A percentile compares a stretch with the other conserved stretches of the same genome.
Conservation (phyloP, 2,329 filamentous ascomycete species). For the Pseudogymnoascus sp. region DNA sequence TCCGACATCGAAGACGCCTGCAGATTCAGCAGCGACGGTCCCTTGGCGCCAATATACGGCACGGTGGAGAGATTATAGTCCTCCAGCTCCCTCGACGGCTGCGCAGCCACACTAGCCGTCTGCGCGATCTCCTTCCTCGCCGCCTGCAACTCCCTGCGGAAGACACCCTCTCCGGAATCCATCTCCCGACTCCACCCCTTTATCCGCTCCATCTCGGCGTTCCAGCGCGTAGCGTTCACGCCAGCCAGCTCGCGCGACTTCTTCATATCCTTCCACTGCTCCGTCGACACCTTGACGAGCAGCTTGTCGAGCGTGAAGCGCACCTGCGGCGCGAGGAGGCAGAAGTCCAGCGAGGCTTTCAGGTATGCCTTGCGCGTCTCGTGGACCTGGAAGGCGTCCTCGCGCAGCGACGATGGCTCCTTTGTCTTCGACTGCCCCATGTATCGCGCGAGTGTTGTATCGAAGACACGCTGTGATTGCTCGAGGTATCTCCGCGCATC, state of each 20-base stretch:
- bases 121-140: constrained; percentile 80
- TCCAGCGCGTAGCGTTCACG: constrained; percentile 57
- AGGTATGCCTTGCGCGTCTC: constrained; percentile 87
- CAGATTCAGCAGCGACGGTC: constrained; percentile 48
- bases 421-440: constrained; percentile 84
- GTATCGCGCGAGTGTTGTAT: constrained; percentile 74
- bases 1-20: constrained; percentile 51
- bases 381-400: constrained; percentile 93
- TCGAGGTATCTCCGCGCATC: constrained; percentile 73
- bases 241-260: constrained; percentile 58
- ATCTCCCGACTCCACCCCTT: constrained; percentile 91
- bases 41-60: constrained; percentile 67
- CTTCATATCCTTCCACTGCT: constrained; percentile 84
- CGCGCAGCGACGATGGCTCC: constrained; percentile 80
- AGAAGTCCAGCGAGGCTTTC: constrained; percentile 89
- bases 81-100: constrained; percentile 85
- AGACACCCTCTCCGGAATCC: constrained; percentile 78
- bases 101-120: constrained; percentile 58
- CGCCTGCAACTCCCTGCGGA: constrained; percentile 71
- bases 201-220: constrained; percentile 80
- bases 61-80: constrained; percentile 88
- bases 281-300: constrained; percentile 74
- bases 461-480: constrained; percentile 73
- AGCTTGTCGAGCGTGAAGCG: constrained; percentile 78
- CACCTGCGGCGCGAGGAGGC: constrained; percentile 77